Evolutionary conservation across 1,284 basidiomycete genomes (phyloP), one percentile per base, ranked within the genome.

Genomic region (Mycena sp.): DNA sequence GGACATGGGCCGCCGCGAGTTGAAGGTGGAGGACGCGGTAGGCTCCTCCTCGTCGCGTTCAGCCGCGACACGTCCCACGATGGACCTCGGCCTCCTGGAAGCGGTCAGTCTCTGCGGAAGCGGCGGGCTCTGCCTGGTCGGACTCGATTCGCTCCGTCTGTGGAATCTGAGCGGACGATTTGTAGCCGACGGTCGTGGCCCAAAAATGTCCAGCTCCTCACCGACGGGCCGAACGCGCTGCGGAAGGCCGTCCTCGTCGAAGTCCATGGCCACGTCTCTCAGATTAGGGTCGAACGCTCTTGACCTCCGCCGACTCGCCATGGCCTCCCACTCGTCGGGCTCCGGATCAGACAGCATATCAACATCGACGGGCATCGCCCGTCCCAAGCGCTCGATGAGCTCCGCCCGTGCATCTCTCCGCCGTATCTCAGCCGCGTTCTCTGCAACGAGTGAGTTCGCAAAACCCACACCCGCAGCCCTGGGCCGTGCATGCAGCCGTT

Each of bases 391-490:
- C 29, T 63, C 58, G 50, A 63, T 48, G 29, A 64, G 17, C 38
- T 64, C 62, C 2, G 50, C 17, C 49, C 65, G n/a, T 17, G 65
- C 65, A 23, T 54, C 58, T 14, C 58, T 48, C 28, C 58, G 40
- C 30, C 65, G 48, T 32, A 61, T 58, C 30, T 58, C 65, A 44
- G 55, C 65, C 26, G 61, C 65, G 40, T 46, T 63, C 41, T 67
- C 65, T 6, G 65, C 58, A 29, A 61, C 58, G 6, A 67, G 62
- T 0, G 65, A 63, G 9, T 57, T 64, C n/a, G 58, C 11, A n/a
- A 58, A 58, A 0, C 62, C 59, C 4, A 64, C 17, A 23, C 48
- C 50, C 19, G 63, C 63, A 10, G 53, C 40, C 26, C 64, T 59
- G 0, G 61, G 52, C 23, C 51, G 40, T 4, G 55, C 64, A 21